A percentile compares a stretch with the other conserved stretches of the same genome.
Evolutionary conservation across 257 asterid genomes (phyloP).

Genomic region (Gentiana macrophylla): DNA sequence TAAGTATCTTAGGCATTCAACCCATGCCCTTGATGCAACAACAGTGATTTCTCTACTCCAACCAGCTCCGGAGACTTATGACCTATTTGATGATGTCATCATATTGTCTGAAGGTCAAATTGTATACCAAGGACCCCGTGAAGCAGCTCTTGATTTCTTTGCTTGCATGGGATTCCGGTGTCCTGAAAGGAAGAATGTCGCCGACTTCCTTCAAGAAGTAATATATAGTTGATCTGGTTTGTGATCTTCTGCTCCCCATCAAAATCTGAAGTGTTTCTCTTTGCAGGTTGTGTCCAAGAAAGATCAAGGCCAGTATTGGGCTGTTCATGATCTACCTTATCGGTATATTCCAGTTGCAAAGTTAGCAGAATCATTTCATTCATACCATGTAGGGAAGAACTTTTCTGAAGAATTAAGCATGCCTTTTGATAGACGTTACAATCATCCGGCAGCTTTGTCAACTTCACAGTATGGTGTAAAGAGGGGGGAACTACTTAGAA

Average conservation of each 20-base stretch:
- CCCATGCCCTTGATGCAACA: slow-evolving; percentile 75
- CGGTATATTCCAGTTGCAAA: slow-evolving; percentile 49
- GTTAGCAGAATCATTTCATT: slow-evolving; percentile 71
- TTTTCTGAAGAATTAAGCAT: slow-evolving; percentile 46
- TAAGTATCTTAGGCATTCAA: slow-evolving; percentile 69
- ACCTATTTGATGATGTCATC: slow-evolving; percentile 78
- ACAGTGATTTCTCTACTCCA: slow-evolving; percentile 84
- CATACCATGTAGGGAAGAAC: slow-evolving; percentile 50
- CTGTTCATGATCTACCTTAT: slow-evolving; percentile 51
- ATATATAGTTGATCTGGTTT: slow-evolving; percentile 16
- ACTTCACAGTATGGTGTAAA: slow-evolving; percentile 66
- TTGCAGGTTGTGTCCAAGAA: slow-evolving; percentile 73
- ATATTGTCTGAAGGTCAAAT: slow-evolving; percentile 85
- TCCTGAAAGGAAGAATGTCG: slow-evolving; percentile 85
- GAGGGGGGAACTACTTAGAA: slow-evolving; percentile 61
- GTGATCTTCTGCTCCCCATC: slow-evolving; percentile 3
- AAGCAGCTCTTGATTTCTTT: slow-evolving; percentile 57
- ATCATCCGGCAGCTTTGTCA: slow-evolving; percentile 89
- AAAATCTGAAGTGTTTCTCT: slow-evolving; percentile 4
- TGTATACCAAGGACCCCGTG: slow-evolving; percentile 88
- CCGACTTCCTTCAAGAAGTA: slow-evolving; percentile 98
- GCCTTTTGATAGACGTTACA: slow-evolving; percentile 77
- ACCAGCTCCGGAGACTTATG: slow-evolving; percentile 97
- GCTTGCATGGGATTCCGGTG: slow-evolving; percentile 70
- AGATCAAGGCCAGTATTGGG: slow-evolving; percentile 94